phyloP scores from a whole-genome alignment of 2,329 filamentous ascomycete genomes.

The Aspergillus spinulosporus region DNA sequence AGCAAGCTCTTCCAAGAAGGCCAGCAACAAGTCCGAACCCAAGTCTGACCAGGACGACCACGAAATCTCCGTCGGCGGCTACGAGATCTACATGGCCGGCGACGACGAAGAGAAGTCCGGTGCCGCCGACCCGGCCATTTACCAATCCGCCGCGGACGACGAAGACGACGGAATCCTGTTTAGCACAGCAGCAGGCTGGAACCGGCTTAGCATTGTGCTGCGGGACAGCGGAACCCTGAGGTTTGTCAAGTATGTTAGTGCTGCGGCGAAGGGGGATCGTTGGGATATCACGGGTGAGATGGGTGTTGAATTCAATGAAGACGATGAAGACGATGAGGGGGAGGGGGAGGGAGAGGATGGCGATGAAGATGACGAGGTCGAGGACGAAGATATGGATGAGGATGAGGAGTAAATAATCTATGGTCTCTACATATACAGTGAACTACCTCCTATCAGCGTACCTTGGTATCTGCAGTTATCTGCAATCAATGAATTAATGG shows the following conservation, averaged over 20 bases:
- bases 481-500: too few relatives aligned
- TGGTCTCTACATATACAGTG: too few relatives aligned
- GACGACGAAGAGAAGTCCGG: conserved; percentile 55
- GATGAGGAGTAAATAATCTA: conserved; percentile 7
- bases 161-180: conserved; percentile 77
- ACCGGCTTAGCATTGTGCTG: conserved; percentile 85
- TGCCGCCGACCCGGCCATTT: conserved; percentile 63
- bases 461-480: too few relatives aligned
- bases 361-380: conserved; percentile 14
- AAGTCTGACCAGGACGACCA: conserved; percentile 33
- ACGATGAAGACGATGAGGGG: conserved; percentile 31
- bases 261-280: conserved; percentile 77
- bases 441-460: too few relatives aligned
- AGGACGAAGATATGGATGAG: conserved; percentile 16
- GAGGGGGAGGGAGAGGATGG: conserved; percentile 24
- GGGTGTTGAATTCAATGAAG: conserved; percentile 63
- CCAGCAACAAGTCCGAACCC: neutral
- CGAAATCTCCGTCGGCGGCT: conserved; percentile 49
- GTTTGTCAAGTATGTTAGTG: conserved; percentile 95
- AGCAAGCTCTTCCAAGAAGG: conserved; percentile 5
- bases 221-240: conserved; percentile 81
- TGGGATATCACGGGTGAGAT: conserved; percentile 86
- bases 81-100: conserved; percentile 85
- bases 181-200: conserved; percentile 74
- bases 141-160: conserved; percentile 64